Evolutionary conservation across 1,139 yeast genomes (phyloP).

Genomic region (Debaryomycetaceae sp.): DNA sequence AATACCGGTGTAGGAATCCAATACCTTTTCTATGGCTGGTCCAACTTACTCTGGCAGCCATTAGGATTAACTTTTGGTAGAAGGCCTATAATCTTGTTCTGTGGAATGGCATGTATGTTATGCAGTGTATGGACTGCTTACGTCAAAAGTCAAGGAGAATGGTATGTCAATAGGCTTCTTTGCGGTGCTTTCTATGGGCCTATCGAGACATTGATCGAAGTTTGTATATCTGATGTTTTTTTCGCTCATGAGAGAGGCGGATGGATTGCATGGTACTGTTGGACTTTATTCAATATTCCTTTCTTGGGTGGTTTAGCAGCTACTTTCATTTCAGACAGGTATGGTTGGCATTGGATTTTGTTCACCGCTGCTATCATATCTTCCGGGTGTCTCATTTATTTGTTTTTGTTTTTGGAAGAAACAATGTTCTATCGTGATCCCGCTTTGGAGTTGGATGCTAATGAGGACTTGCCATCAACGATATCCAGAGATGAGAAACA

Average conservation of each 20-base stretch:
- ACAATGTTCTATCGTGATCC: constrained; percentile 29
- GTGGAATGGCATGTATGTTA: constrained; percentile 20
- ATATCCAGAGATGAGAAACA: too few species aligned
- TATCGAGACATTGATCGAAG: constrained; percentile 53
- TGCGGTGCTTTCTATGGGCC: constrained; percentile 52
- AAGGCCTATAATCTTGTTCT: constrained; percentile 44
- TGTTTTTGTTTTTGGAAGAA: constrained; percentile 30
- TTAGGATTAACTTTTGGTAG: constrained; percentile 51
- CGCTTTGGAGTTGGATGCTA: too few species aligned
- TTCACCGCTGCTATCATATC: constrained; percentile 2
- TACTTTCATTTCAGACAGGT: not conserved
- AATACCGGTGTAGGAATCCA: constrained; percentile 55
- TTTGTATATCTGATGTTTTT: constrained; percentile 46
- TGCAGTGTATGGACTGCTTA: constrained; percentile 44
- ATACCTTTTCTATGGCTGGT: constrained; percentile 46
- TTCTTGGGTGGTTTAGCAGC: too few species aligned
- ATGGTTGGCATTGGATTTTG: constrained; percentile 4
- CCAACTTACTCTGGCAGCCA: constrained; percentile 48
- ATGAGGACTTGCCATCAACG: too few species aligned
- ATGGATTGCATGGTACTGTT: constrained; percentile 35
- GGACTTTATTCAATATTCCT: constrained; percentile 23
- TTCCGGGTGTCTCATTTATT: constrained; percentile 1
- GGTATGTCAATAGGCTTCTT: constrained; percentile 38
- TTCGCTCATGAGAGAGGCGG: constrained; percentile 52
- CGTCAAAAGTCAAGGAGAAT: constrained; percentile 31